These are phyloP conservation scores for Chlorella ohadii DNA, from an alignment of 139 green algal genomes.

Conservation along the genomic window DNA sequence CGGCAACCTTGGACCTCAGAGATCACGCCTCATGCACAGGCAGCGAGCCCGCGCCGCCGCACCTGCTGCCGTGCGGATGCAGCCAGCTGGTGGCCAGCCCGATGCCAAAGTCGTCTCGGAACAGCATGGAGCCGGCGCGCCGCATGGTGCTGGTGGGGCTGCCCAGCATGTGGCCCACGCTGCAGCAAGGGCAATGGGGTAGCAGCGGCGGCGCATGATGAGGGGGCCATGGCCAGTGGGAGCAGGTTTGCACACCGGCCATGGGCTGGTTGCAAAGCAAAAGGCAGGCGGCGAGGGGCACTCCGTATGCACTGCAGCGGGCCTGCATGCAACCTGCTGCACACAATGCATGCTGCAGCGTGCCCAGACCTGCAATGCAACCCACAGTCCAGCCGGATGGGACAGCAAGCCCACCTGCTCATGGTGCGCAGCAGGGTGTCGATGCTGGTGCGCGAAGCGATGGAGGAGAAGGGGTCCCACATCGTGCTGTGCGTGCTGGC, in stretches of 20 bases:
- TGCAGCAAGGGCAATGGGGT: no score
- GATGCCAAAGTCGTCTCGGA: constrained; percentile 40
- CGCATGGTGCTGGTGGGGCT: constrained; percentile 22
- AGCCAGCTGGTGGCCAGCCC: constrained; percentile 18
- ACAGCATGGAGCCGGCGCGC: constrained; percentile 25
- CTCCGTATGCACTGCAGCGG: no score
- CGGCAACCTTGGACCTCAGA: no score
- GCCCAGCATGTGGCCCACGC: constrained; percentile 15
- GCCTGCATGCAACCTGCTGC: no score
- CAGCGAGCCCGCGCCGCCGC: not conserved
- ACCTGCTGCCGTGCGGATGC: not conserved
- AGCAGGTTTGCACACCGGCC: no score
- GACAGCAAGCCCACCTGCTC: not conserved
- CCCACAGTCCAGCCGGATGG: no score
- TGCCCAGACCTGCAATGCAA: no score
- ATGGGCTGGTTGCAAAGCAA: no score
- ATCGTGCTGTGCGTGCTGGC: not conserved
- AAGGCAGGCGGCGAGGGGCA: no score
- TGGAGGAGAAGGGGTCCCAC: constrained; percentile 3
- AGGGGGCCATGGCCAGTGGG: no score
- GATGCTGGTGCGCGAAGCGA: not conserved
- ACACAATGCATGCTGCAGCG: not conserved
- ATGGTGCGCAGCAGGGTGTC: constrained; percentile 36
- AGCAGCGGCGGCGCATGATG: no score
- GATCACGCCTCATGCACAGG: not conserved